Evolutionary conservation across 2,329 filamentous ascomycete species (phyloP).

Genomic region (Exophiala phaeomuriformis): DNA sequence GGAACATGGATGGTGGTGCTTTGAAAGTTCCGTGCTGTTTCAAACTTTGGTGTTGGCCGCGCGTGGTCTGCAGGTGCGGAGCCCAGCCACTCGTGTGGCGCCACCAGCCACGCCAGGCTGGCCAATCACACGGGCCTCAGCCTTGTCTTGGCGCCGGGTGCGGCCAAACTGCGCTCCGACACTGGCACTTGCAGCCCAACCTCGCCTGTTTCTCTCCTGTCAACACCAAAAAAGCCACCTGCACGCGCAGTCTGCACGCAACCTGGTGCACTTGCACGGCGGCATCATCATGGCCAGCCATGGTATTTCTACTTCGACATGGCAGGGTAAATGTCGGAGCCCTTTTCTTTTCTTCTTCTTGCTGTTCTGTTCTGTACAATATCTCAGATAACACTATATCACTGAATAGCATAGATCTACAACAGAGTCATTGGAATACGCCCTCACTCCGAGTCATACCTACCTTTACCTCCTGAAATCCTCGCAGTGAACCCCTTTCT

Average conservation of each 20-base stretch:
- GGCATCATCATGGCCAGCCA: conserved; percentile 15
- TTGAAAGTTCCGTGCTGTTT: not conserved
- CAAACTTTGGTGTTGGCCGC: not conserved
- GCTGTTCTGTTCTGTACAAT: not conserved
- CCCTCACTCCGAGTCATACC: too few relatives aligned
- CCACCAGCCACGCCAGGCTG: conserved; percentile 12
- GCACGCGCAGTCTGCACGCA: not conserved
- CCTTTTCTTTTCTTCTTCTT: conserved; percentile 5
- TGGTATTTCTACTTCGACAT: conserved; percentile 13
- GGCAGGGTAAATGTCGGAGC: conserved; percentile 17
- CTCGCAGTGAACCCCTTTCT: not conserved
- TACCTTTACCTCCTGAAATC: not conserved
- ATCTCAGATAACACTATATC: conserved; percentile 3
- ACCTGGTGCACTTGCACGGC: not conserved
- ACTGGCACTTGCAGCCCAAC: conserved; percentile 6
- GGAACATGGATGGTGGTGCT: conserved; percentile 1
- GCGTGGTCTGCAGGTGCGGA: not conserved
- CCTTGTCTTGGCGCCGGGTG: conserved; percentile 1
- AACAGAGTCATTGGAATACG: not conserved
- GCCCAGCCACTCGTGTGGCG: conserved; percentile 18
- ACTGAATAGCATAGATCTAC: conserved; percentile 1
- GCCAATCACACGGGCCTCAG: conserved; percentile 13
- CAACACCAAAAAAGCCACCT: conserved; percentile 3
- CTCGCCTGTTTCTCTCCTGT: conserved; percentile 5
- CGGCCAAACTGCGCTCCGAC: not conserved